Percentiles rank a stretch among this genome's conserved stretches.
These are phyloP conservation scores for Fusarium keratoplasticum DNA, from an alignment of 2,329 filamentous ascomycete genomes.

Conservation along the genomic window DNA sequence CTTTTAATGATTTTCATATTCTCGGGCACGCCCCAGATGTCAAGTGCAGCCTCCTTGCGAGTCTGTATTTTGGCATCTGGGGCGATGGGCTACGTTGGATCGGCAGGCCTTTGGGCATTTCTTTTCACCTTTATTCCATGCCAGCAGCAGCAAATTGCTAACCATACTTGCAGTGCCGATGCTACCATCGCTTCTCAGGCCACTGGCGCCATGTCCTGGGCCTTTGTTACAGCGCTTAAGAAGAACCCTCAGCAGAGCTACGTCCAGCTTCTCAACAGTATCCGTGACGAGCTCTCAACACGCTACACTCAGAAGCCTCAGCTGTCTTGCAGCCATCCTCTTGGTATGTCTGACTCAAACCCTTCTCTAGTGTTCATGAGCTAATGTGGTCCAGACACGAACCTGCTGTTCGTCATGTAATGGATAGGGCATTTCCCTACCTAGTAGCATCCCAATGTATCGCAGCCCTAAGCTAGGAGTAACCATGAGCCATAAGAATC, in stretches of 20 bases:
- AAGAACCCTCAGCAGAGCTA: slow-evolving; percentile 99
- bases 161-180: slow-evolving; percentile 74
- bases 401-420: slow-evolving; percentile 73
- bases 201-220: slow-evolving; percentile 98
- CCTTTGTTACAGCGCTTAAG: slow-evolving; percentile 91
- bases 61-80: slow-evolving; percentile 56
- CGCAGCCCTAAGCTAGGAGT: slow-evolving; percentile 19
- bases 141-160: slow-evolving; percentile 15
- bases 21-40: slow-evolving; percentile 54
- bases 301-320: slow-evolving; percentile 97
- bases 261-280: slow-evolving; percentile 94
- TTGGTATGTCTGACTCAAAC: slow-evolving; percentile 72
- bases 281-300: slow-evolving; percentile 87
- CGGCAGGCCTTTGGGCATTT: neutral
- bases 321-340: slow-evolving; percentile 94
- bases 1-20: slow-evolving; percentile 37
- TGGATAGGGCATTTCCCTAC: slow-evolving; percentile 10
- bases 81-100: slow-evolving; percentile 60
- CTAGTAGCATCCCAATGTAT: neutral
- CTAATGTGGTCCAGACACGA: slow-evolving; percentile 62
- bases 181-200: slow-evolving; percentile 91
- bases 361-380: slow-evolving; percentile 8
- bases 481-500: slow-evolving; percentile 16
- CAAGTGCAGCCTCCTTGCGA: slow-evolving; percentile 46
- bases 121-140: neutral